These are phyloP conservation scores for Diutina pseudorugosa DNA, from an alignment of 1,139 yeast genomes.

Conservation along the genomic window DNA sequence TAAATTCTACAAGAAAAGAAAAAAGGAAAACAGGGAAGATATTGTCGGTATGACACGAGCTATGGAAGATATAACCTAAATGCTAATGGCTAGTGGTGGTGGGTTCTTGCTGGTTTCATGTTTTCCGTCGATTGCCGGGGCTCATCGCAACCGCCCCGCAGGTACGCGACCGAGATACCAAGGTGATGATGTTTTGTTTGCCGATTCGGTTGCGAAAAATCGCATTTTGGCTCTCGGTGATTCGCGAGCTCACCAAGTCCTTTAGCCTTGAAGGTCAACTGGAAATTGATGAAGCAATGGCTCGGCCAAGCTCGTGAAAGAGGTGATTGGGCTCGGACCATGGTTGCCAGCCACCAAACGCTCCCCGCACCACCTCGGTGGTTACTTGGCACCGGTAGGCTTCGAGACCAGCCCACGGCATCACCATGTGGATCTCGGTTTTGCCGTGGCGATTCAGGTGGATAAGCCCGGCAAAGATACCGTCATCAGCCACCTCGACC, in stretches of 20 bases:
- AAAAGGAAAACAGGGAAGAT: too few species aligned
- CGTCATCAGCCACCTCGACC: neutral
- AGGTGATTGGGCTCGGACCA: neutral
- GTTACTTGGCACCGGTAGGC: neutral
- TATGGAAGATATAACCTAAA: too few species aligned
- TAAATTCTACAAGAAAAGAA: too few species aligned
- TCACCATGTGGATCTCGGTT: neutral
- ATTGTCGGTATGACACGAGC: too few species aligned
- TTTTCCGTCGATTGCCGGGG: neutral
- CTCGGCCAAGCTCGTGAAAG: neutral
- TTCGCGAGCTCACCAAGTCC: too few species aligned
- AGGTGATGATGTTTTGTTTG: neutral
- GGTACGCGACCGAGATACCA: neutral
- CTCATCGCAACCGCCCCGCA: neutral
- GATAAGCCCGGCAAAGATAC: neutral
- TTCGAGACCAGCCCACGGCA: neutral
- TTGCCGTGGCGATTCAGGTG: neutral
- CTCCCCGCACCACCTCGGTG: neutral
- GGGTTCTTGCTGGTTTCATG: neutral
- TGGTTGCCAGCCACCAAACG: neutral
- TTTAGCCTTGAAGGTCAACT: too few species aligned
- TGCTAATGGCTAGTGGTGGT: too few species aligned
- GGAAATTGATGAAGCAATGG: neutral
- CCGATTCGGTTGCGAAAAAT: neutral
- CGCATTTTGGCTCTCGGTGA: neutral